phyloP scores from a whole-genome alignment of 1,284 basidiomycete species.

The Xerocomus minutiporus region DNA sequence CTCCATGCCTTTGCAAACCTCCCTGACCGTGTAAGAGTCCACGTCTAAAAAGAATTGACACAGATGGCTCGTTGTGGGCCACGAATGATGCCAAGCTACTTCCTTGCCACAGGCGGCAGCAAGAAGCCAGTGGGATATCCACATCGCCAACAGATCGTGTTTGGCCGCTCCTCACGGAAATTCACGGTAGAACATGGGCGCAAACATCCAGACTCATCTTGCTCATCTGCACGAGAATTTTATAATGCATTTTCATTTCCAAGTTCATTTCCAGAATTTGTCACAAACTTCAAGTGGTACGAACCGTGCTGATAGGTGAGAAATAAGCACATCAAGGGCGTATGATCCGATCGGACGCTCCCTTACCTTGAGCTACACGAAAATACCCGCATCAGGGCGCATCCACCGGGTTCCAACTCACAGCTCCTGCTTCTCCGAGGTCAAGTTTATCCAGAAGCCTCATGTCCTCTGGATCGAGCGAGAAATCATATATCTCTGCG shows the following conservation, averaged over 20 bases:
- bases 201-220: background rate
- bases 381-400: constrained; percentile 23
- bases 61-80: background rate
- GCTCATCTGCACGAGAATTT: background rate
- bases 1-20: background rate
- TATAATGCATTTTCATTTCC: background rate
- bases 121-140: background rate
- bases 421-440: constrained; percentile 54
- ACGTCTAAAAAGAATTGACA: background rate
- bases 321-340: no score
- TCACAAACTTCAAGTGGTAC: background rate
- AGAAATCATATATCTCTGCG: constrained; percentile 66
- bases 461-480: constrained; percentile 61
- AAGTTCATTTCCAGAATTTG: background rate
- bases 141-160: background rate
- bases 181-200: background rate
- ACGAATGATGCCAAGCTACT: background rate
- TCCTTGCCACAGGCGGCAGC: background rate
- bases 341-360: background rate
- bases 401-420: constrained; percentile 73
- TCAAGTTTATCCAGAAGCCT: constrained; percentile 57
- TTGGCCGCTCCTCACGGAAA: background rate
- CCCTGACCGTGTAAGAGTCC: background rate
- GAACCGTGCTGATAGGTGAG: background rate
- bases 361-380: background rate